These are phyloP conservation scores for Periglandula ipomoeae DNA, from an alignment of 2,329 filamentous ascomycete genomes.

Conservation along the genomic window DNA sequence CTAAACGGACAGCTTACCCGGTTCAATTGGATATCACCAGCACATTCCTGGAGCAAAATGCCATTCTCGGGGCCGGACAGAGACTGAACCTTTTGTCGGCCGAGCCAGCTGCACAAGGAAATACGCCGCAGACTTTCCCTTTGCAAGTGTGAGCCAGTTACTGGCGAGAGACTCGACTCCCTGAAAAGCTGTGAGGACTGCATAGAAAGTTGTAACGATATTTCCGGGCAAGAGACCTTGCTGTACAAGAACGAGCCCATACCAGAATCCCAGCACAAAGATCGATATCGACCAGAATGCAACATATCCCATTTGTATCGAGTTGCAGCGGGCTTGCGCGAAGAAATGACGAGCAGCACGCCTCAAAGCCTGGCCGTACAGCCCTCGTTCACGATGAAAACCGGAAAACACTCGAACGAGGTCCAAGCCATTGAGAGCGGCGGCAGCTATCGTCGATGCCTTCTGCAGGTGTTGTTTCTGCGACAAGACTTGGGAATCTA, in stretches of 20 bases:
- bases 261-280: conserved; percentile 88
- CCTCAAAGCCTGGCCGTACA: conserved; percentile 51
- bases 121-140: conserved; percentile 66
- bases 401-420: conserved; percentile 82
- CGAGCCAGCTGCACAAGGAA: conserved; percentile 43
- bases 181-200: conserved; percentile 66
- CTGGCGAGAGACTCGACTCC: conserved; percentile 66
- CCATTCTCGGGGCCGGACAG: background rate
- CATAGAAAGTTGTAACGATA: conserved; percentile 79
- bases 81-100: background rate
- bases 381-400: conserved; percentile 56
- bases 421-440: conserved; percentile 66
- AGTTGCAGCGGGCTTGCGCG: conserved; percentile 58
- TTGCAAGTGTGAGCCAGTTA: conserved; percentile 67
- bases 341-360: conserved; percentile 55
- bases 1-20: conserved; percentile 41
- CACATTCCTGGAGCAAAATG: conserved; percentile 34
- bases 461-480: conserved; percentile 60
- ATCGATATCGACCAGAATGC: conserved; percentile 67
- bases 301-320: conserved; percentile 63
- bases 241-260: conserved; percentile 62
- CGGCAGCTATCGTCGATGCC: conserved; percentile 63
- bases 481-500: conserved; percentile 56
- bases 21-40: conserved; percentile 60
- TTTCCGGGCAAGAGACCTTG: conserved; percentile 52